Percentiles rank a stretch among this genome's conserved stretches.
These are phyloP conservation scores for Pseudogymnoascus sp. DNA, from an alignment of 2,329 filamentous ascomycete species.

Conservation along the genomic window DNA sequence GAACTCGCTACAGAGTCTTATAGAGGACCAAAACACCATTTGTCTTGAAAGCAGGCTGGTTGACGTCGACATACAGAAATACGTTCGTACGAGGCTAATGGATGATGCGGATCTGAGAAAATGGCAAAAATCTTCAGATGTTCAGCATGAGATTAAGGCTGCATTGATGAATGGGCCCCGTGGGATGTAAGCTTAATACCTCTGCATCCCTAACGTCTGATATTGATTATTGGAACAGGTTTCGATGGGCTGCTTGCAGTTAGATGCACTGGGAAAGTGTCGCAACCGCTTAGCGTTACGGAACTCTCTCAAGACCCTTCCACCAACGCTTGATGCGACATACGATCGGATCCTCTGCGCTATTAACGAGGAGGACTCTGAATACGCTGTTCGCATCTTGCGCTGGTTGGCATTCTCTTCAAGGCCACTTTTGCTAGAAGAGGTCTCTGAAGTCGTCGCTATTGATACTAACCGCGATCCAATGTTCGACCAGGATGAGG, in stretches of 20 bases:
- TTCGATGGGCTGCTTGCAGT: slow-evolving; percentile 3
- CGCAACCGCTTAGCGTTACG: slow-evolving; percentile 9
- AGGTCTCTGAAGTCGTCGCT: slow-evolving; percentile 14
- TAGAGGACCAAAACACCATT: slow-evolving; percentile 13
- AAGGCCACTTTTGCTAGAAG: not conserved
- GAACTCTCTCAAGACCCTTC: slow-evolving; percentile 25
- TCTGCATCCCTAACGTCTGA: not conserved
- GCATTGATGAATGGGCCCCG: slow-evolving; percentile 20
- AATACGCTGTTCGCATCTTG: slow-evolving; percentile 14
- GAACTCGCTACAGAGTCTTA: slow-evolving; percentile 13
- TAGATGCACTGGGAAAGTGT: slow-evolving; percentile 12
- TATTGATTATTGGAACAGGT: not conserved
- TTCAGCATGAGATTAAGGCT: slow-evolving; percentile 21
- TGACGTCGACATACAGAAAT: slow-evolving; percentile 23
- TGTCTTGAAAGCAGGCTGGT: slow-evolving; percentile 19
- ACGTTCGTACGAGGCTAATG: slow-evolving; percentile 20
- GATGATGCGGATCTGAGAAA: slow-evolving; percentile 19
- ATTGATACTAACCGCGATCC: not conserved
- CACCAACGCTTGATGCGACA: slow-evolving; percentile 25
- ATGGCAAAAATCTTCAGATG: slow-evolving; percentile 20
- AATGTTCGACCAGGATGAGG: not conserved
- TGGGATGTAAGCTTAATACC: slow-evolving; percentile 26
- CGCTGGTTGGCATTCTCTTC: slow-evolving; percentile 16
- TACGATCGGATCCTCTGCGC: slow-evolving; percentile 25
- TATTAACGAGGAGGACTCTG: slow-evolving; percentile 15